Percentiles rank a stretch among this genome's conserved stretches.
phyloP scores from a whole-genome alignment of 805 yeast genomes.

The Wickerhamomyces bovis region DNA sequence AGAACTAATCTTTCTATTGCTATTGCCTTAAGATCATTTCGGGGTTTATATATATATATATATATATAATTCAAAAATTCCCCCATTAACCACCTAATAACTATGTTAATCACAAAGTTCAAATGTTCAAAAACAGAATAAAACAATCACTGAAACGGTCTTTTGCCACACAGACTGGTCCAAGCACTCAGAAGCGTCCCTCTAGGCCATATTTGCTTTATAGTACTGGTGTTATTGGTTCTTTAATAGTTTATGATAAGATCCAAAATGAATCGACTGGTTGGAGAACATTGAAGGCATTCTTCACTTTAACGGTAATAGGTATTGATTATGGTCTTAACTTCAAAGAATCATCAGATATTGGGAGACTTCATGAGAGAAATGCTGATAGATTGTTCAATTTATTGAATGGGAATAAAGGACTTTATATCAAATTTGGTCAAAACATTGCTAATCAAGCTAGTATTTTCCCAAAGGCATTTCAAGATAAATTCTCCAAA shows the following conservation, averaged over 20 bases:
- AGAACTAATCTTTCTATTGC: too few species aligned
- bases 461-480: slow-evolving; percentile 57
- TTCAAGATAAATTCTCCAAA: slow-evolving; percentile 47
- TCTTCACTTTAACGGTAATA: slow-evolving; percentile 40
- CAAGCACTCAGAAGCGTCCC: not conserved
- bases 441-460: slow-evolving; percentile 79
- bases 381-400: slow-evolving; percentile 46
- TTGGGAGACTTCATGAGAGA: slow-evolving; percentile 53
- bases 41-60: too few species aligned
- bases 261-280: slow-evolving; percentile 42
- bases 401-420: slow-evolving; percentile 42
- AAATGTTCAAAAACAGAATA: not conserved
- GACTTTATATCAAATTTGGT: slow-evolving; percentile 70
- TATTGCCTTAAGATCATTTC: too few species aligned
- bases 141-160: not conserved
- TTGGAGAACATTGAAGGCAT: slow-evolving; percentile 46
- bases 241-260: slow-evolving; percentile 27
- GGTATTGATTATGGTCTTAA: slow-evolving; percentile 57
- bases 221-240: not conserved
- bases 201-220: not conserved
- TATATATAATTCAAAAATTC: too few species aligned
- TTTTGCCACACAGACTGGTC: not conserved
- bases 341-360: slow-evolving; percentile 38
- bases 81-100: too few species aligned
- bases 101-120: too few species aligned